phyloP scores from a whole-genome alignment of 2,329 filamentous ascomycete species.

The Macrophomina pseudophaseolina region DNA sequence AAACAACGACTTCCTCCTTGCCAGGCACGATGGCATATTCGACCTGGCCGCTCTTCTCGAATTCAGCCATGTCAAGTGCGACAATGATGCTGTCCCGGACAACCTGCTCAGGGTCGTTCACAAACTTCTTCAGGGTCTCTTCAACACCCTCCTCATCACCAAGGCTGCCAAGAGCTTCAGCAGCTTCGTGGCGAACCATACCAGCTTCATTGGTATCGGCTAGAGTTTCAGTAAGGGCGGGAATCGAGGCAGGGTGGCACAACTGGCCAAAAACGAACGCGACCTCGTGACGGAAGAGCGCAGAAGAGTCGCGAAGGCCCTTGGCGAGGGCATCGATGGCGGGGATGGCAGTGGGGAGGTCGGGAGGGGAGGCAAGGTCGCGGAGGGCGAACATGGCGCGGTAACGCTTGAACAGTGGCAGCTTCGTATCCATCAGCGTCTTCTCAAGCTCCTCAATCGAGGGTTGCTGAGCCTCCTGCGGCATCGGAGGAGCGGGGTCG shows the following conservation, averaged over 20 bases:
- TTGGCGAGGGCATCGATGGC: slow-evolving; percentile 84
- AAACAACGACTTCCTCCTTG: slow-evolving; percentile 34
- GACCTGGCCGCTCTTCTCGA: slow-evolving; percentile 83
- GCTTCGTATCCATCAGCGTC: slow-evolving; percentile 75
- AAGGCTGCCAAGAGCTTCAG: slow-evolving; percentile 91
- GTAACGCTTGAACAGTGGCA: slow-evolving; percentile 89
- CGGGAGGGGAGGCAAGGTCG: slow-evolving; percentile 90
- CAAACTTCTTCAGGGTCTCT: slow-evolving; percentile 78
- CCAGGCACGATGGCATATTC: slow-evolving; percentile 90
- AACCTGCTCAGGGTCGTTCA: slow-evolving; percentile 89
- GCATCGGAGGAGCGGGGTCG: slow-evolving; percentile 89
- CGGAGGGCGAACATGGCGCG: slow-evolving; percentile 97
- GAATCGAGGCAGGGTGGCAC: slow-evolving; percentile 94
- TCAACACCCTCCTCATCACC: slow-evolving; percentile 94
- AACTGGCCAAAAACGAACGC: slow-evolving; percentile 98
- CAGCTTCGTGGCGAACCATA: slow-evolving; percentile 98
- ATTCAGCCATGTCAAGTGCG: slow-evolving; percentile 96
- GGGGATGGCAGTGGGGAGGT: slow-evolving; percentile 86
- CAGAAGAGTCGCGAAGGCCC: slow-evolving; percentile 83
- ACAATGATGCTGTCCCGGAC: slow-evolving; percentile 95
- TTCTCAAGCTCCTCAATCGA: slow-evolving; percentile 77
- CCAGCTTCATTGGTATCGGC: slow-evolving; percentile 81
- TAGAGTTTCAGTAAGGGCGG: slow-evolving; percentile 78
- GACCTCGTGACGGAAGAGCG: slow-evolving; percentile 95
- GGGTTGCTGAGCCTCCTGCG: slow-evolving; percentile 64